Conservation (phyloP, 768 basidiomycete genomes). For the Agrocybe praecox region DNA sequence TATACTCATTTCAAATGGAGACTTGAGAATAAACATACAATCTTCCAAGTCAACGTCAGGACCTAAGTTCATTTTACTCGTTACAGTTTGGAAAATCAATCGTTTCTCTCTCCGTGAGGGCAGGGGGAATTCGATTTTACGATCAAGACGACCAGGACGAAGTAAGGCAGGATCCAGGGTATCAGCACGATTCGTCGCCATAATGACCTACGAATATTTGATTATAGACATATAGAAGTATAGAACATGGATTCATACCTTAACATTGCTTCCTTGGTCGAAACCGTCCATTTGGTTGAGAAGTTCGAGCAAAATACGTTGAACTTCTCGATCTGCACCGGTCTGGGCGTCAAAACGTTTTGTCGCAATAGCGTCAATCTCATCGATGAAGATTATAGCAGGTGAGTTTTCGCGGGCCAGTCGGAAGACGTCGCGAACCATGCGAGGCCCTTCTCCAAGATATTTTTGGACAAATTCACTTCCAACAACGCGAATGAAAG, state of each 20-base stretch:
- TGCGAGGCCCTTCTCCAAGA: conserved; percentile 97
- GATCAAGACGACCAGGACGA: conserved; percentile 94
- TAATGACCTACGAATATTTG: conserved; percentile 77
- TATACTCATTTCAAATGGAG: neutral
- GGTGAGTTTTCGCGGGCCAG: conserved; percentile 97
- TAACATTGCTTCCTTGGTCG: conserved; percentile 98
- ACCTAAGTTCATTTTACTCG: conserved; percentile 95
- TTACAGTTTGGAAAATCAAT: conserved; percentile 97
- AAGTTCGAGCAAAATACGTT: conserved; percentile 95
- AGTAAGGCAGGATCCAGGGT: conserved; percentile 97
- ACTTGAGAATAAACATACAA: conserved; percentile 55
- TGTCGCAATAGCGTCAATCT: conserved; percentile 98
- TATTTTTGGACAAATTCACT: conserved; percentile 99
- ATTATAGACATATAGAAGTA: neutral
- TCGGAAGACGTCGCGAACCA: conserved; percentile 99
- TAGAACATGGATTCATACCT: conserved; percentile 52
- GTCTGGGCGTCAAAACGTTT: conserved; percentile 99
- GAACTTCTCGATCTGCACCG: conserved; percentile 97
- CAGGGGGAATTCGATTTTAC: conserved; percentile 98
- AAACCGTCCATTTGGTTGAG: conserved; percentile 99
- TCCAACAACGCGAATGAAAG: conserved; percentile 98
- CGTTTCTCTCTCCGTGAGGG: conserved; percentile 95
- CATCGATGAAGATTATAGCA: conserved; percentile 99
- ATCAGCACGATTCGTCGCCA: conserved; percentile 99
- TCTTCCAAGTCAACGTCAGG: conserved; percentile 99